phyloP scores from a whole-genome alignment of 2,329 filamentous ascomycete species.

The Colletotrichum spaethianum region DNA sequence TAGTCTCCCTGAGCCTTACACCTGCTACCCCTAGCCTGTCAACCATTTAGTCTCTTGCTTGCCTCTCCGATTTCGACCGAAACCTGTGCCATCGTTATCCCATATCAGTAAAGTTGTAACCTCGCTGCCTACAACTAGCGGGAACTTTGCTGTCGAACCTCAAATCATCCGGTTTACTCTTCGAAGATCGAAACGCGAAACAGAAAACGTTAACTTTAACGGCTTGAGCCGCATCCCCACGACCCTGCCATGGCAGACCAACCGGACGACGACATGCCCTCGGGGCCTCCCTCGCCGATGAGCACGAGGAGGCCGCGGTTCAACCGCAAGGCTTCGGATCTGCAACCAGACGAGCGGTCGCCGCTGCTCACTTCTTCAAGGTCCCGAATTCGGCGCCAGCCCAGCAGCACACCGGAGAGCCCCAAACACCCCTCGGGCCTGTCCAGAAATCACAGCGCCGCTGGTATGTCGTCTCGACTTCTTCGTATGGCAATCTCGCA shows the following conservation, averaged over 20 bases:
- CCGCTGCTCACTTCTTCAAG: constrained; percentile 60
- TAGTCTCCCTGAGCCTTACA: no score
- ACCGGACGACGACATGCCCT: constrained; percentile 33
- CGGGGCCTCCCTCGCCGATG: constrained; percentile 35
- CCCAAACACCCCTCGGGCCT: constrained; percentile 44
- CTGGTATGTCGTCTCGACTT: constrained; percentile 51
- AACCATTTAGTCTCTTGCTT: no score
- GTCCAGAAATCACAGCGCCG: constrained; percentile 60
- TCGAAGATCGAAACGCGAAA: no score
- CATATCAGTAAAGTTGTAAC: no score
- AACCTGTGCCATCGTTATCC: no score
- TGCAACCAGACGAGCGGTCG: constrained; percentile 58
- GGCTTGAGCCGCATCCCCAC: constrained; percentile 24
- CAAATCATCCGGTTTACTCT: not conserved
- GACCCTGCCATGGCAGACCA: constrained; percentile 29
- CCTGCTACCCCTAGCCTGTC: no score
- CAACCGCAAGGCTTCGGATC: constrained; percentile 31
- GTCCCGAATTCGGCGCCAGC: constrained; percentile 57
- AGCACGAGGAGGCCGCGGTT: constrained; percentile 40
- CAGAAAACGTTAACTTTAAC: no score
- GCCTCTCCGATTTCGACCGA: no score
- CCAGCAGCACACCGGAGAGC: constrained; percentile 42
- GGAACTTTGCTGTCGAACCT: no score
- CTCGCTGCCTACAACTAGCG: no score
- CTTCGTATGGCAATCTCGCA: not conserved